Evolutionary conservation across 441 rosid species (phyloP), one percentile per base, ranked within the genome.

Genomic region (Kokia cookei): DNA sequence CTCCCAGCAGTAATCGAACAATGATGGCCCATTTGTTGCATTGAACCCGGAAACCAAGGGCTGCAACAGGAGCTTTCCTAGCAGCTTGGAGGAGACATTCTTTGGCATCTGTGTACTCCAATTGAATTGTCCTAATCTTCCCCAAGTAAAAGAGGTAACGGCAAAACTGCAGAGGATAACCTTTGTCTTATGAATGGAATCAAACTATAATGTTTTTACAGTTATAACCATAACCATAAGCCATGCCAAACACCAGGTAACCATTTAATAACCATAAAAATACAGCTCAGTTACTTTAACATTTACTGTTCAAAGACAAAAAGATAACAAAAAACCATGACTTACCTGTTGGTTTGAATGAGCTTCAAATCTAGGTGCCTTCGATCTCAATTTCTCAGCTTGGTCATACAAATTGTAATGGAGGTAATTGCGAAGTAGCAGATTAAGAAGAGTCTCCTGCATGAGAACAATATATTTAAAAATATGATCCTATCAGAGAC

Each of bases 101-200:
- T 79, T 89, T 89, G 63, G 93, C 96, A 82, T 90, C 96, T 1
- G 93, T 89, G 78, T 90, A 90, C 83, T 90, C 96, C 86, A 90
- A 61, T 76, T 90, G 93, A 73, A 90, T 90, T 10, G 93, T 90
- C 73, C 93, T 84, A 51, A 90, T 90, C 84, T 90, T 89, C 64
- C 96, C 93, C 77, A 89, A 80, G 80, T 89, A 90, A 80, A 87
- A 89, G 15, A 90, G 90, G 77, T 90, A 90, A 1, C 96, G 84
- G 67, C 90, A 90, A 74, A 86, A 90, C 96, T 90, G 89, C 83
- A 79, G 37, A 68, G 22, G 63, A 84, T 53, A 64, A 48, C 64
- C 63, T 51, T 43, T 54, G 71, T 17, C 45, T 64, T 22, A 65
- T 53, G 68, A 69, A 35, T 27, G 47, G 35, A 72, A 32, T 13